A percentile compares a stretch with the other conserved stretches of the same genome.
These are phyloP conservation scores for Podila clonocystis DNA, from an alignment of 192 early-diverging fungal species.

Conservation along the genomic window DNA sequence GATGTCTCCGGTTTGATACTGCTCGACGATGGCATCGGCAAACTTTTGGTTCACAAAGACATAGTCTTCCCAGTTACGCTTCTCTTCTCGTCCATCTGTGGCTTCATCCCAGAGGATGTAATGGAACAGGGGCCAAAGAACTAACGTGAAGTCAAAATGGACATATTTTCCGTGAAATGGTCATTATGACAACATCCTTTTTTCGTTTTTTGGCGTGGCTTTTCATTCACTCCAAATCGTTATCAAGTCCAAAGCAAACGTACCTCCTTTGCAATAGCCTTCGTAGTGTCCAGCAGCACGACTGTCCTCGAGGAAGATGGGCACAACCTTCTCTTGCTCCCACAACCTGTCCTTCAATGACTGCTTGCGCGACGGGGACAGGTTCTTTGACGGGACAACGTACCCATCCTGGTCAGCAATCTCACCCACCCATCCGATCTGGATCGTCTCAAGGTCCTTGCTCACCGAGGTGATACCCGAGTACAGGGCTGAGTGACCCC, in stretches of 20 bases:
- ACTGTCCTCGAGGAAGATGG: constrained; percentile 82
- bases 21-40: constrained; percentile 73
- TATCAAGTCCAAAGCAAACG: too few species aligned
- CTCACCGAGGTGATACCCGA: constrained; percentile 79
- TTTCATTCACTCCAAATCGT: too few species aligned
- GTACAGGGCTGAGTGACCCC: constrained; percentile 92
- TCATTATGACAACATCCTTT: background rate
- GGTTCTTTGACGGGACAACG: constrained; percentile 58
- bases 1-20: constrained; percentile 83
- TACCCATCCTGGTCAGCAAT: constrained; percentile 68
- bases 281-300: constrained; percentile 90
- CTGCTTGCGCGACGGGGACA: constrained; percentile 62
- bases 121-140: constrained; percentile 97
- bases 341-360: constrained; percentile 65
- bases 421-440: constrained; percentile 81
- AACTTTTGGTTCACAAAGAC: constrained; percentile 82
- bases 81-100: constrained; percentile 72
- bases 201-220: background rate
- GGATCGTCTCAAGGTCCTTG: constrained; percentile 67
- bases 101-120: constrained; percentile 90
- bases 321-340: constrained; percentile 67
- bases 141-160: constrained; percentile 43
- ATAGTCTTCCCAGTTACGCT: constrained; percentile 83
- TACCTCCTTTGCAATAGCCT: constrained; percentile 96
- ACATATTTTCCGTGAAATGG: too few species aligned